Evolutionary conservation across 192 early-diverging fungal genomes (phyloP).

Genomic region (Chytriomyces hyalinus): DNA sequence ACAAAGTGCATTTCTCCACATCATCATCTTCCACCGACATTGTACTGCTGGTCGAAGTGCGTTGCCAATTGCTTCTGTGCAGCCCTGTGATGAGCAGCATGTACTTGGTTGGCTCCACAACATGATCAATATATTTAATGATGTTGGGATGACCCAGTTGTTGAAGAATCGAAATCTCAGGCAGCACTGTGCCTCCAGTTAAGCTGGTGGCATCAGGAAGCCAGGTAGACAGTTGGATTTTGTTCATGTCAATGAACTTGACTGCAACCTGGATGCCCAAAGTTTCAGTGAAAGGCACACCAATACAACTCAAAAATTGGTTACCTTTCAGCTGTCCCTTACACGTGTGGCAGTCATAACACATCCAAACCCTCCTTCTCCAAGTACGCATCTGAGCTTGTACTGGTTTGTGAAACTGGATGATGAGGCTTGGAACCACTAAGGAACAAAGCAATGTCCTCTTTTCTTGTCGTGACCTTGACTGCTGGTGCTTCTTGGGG

Average conservation of each 20-base stretch:
- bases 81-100: slow-evolving; percentile 57
- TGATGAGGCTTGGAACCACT: slow-evolving; percentile 19
- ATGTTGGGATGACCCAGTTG: slow-evolving; percentile 53
- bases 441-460: slow-evolving; percentile 44
- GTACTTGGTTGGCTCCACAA: slow-evolving; percentile 44
- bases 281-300: neutral
- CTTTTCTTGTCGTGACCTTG: slow-evolving; percentile 27
- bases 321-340: slow-evolving; percentile 36
- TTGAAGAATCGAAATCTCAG: slow-evolving; percentile 46
- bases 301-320: neutral
- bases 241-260: slow-evolving; percentile 52
- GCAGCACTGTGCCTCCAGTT: slow-evolving; percentile 26
- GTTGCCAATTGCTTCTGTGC: slow-evolving; percentile 53
- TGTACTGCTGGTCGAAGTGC: neutral
- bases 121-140: slow-evolving; percentile 53
- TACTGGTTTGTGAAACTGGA: slow-evolving; percentile 31
- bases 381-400: slow-evolving; percentile 44
- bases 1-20: no score
- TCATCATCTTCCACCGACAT: no score
- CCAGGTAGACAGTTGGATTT: slow-evolving; percentile 50
- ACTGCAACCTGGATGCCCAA: slow-evolving; percentile 49
- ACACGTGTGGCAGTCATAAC: slow-evolving; percentile 49
- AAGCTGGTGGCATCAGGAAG: slow-evolving; percentile 18
- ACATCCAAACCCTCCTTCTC: slow-evolving; percentile 60
- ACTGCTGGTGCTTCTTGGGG: neutral